Evolutionary conservation across 2,329 filamentous ascomycete species (phyloP).

Genomic region (Arachnomyces sp.): DNA sequence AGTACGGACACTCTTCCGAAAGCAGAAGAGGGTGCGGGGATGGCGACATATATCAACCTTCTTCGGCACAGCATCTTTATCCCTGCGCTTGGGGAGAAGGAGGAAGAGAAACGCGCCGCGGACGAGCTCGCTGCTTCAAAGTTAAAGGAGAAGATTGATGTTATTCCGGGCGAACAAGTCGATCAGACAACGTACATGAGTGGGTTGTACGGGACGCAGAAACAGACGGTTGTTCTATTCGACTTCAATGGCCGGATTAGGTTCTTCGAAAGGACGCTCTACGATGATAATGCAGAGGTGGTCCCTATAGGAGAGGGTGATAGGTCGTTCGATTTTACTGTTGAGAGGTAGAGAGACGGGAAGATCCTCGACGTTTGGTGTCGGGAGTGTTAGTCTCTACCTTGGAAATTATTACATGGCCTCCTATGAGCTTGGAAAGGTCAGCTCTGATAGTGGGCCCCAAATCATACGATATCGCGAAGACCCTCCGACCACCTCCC

Average conservation of each 20-base stretch:
- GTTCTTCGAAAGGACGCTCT: constrained; percentile 56
- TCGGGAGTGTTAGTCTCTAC: no score
- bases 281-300: constrained; percentile 43
- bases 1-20: constrained; percentile 48
- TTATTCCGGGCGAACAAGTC: constrained; percentile 10
- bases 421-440: no score
- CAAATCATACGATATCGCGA: no score
- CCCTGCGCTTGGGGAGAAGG: constrained; percentile 45
- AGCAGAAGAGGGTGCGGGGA: constrained; percentile 39
- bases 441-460: no score
- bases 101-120: constrained; percentile 27
- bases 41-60: constrained; percentile 49
- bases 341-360: constrained; percentile 11
- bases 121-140: constrained; percentile 32
- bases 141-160: constrained; percentile 15
- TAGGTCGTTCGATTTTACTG: constrained; percentile 29
- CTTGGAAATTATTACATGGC: no score
- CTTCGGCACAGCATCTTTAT: constrained; percentile 55
- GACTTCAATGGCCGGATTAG: constrained; percentile 46
- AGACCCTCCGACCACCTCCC: no score
- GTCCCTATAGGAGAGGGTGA: constrained; percentile 42
- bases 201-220: constrained; percentile 56
- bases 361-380: no score
- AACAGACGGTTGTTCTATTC: constrained; percentile 54
- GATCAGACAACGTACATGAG: constrained; percentile 29